Conservation (phyloP, 2,329 filamentous ascomycete species). For the Ceratocystis colombiana region DNA sequence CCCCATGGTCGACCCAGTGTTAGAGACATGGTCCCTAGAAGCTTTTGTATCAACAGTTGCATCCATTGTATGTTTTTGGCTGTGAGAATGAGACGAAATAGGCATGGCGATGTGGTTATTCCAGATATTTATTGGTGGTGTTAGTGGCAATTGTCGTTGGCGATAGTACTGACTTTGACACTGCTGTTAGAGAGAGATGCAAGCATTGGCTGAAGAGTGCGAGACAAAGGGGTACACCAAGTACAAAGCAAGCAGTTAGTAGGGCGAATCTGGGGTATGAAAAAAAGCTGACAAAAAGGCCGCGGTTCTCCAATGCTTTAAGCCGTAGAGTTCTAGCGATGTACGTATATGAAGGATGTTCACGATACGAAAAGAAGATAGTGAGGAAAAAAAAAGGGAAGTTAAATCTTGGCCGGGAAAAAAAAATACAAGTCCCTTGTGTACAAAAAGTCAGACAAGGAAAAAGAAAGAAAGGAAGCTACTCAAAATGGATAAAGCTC, state of each 20-base stretch:
- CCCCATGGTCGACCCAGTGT: neutral
- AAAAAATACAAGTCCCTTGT: conserved; percentile 15
- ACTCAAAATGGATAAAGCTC: neutral
- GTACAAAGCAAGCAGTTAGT: neutral
- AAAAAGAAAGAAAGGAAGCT: conserved; percentile 1
- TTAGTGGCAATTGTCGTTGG: neutral
- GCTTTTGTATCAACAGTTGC: neutral
- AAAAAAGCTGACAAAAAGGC: neutral
- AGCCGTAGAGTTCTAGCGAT: neutral
- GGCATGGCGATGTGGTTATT: neutral
- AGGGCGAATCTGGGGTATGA: neutral
- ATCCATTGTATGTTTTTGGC: neutral
- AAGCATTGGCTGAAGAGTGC: neutral
- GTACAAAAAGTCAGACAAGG: neutral
- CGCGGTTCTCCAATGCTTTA: neutral
- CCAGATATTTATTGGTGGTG: neutral
- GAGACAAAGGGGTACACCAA: neutral
- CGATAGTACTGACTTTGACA: neutral
- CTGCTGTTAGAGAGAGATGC: neutral
- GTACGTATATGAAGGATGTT: neutral
- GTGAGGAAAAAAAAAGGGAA: neutral
- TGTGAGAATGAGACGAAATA: neutral
- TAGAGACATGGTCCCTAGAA: neutral
- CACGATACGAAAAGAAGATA: neutral
- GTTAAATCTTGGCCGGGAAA: neutral